phyloP scores from a whole-genome alignment of 2,329 filamentous ascomycete species.

The Ceratocystis harringtonii region DNA sequence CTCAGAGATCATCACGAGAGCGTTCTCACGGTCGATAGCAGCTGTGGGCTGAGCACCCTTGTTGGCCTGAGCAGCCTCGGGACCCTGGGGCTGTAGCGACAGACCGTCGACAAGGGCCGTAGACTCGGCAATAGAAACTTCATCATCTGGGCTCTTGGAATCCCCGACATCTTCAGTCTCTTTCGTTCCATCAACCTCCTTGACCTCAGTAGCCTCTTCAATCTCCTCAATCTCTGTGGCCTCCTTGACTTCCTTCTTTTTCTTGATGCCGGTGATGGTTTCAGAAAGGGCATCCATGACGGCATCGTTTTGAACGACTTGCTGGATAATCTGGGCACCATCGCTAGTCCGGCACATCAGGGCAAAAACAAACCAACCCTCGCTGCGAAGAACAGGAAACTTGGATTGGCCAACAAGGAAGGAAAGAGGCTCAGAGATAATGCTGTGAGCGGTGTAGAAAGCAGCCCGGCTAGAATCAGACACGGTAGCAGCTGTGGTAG shows the following conservation, averaged over 20 bases:
- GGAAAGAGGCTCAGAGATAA: conserved; percentile 30
- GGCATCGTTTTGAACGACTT: conserved; percentile 26
- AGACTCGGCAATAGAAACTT: conserved; percentile 17
- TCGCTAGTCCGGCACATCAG: conserved; percentile 40
- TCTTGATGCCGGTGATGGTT: conserved; percentile 8
- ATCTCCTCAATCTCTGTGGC: neutral
- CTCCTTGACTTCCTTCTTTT: conserved; percentile 16
- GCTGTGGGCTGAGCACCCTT: neutral
- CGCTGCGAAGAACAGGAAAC: conserved; percentile 44
- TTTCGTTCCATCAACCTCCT: conserved; percentile 14
- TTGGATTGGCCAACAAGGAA: conserved; percentile 42
- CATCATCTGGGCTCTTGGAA: conserved; percentile 14
- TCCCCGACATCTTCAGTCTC: neutral
- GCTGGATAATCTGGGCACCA: conserved; percentile 33
- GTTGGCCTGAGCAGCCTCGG: conserved; percentile 5
- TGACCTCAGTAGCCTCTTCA: neutral
- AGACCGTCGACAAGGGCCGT: conserved; percentile 24
- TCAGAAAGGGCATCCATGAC: conserved; percentile 5
- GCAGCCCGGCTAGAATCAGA: conserved; percentile 21
- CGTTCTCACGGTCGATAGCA: conserved; percentile 41
- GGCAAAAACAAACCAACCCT: conserved; percentile 48
- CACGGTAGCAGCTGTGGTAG: conserved; percentile 22
- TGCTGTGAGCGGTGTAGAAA: conserved; percentile 34
- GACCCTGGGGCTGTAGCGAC: conserved; percentile 9
- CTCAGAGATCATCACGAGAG: conserved; percentile 42